phyloP scores from a whole-genome alignment of 345 rosid genomes.

The Populus ilicifolia region DNA sequence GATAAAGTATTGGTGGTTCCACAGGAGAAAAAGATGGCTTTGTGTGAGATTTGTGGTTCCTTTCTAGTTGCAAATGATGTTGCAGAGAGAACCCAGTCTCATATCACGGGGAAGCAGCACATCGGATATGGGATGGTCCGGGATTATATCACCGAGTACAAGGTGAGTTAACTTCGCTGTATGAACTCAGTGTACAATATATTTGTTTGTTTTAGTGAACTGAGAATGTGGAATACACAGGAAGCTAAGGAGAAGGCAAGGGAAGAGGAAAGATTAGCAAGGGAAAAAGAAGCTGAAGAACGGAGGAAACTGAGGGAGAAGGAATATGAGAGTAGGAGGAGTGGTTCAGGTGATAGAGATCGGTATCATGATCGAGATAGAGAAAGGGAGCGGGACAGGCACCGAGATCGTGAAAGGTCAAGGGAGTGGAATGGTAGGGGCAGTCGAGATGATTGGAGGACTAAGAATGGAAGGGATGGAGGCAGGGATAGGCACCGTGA shows the following conservation, averaged over 20 bases:
- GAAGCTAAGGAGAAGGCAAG: slow-evolving; percentile 75
- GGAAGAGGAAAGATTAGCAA: slow-evolving; percentile 72
- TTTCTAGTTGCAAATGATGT: slow-evolving; percentile 97
- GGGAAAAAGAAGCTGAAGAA: slow-evolving; percentile 86
- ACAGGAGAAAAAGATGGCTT: slow-evolving; percentile 96
- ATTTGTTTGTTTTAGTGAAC: slow-evolving; percentile 9
- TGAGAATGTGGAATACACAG: slow-evolving; percentile 27
- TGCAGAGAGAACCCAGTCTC: slow-evolving; percentile 94
- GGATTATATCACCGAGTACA: slow-evolving; percentile 73
- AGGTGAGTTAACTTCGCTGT: slow-evolving; percentile 40
- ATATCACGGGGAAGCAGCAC: slow-evolving; percentile 94
- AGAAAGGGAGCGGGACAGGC: slow-evolving; percentile 55
- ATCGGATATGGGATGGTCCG: slow-evolving; percentile 97
- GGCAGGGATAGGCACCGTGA: slow-evolving; percentile 54
- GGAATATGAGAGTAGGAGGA: slow-evolving; percentile 54
- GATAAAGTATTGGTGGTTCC: slow-evolving; percentile 71
- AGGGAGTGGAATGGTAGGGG: slow-evolving; percentile 54
- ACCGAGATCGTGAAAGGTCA: slow-evolving; percentile 58
- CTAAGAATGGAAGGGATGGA: slow-evolving; percentile 67
- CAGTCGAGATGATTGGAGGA: slow-evolving; percentile 61
- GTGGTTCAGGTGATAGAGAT: slow-evolving; percentile 76
- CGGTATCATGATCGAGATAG: slow-evolving; percentile 50
- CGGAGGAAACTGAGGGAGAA: slow-evolving; percentile 66
- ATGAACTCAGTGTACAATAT: slow-evolving; percentile 2
- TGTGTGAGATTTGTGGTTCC: slow-evolving; percentile 97